Evolutionary conservation across 108 stramenopile species (phyloP), one percentile per base, ranked within the genome.

Genomic region (Discostella stelligeroides): DNA sequence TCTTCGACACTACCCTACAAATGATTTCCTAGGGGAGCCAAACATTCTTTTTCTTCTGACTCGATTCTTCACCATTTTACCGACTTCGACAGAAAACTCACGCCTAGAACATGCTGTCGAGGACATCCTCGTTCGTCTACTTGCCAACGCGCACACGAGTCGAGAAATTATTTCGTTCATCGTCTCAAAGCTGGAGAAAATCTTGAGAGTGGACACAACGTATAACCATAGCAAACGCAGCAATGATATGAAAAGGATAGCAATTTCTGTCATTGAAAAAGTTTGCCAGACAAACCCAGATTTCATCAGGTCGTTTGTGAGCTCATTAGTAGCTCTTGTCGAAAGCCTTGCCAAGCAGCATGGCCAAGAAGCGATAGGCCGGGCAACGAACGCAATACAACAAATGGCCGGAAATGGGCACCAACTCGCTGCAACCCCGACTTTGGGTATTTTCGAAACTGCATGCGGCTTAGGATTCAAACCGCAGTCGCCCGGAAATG

Each of bases 361-460:
- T 53, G 61, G 41, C 23, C 65, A 60, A 73, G 80, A 70, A 51
- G 27, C 18, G 21, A 37, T 43, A 10, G 55, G 27, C 7, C 18
- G 60, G 29, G 38, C 66, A 42, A 51, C 20, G 13, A 60, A 28
- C 42, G 53, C 79, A 28, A 80, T 62, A 62, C 76, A 84, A 53
- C 80, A 81, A 25, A 72, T 74, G 29, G 69, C 76, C 46, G 71
- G 72, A 48, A 65, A 51, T 59, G 30, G 56, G 34, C 68, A 49
- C 48, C 48, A 49, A 17, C 51, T 83, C 69, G 47, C 82, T 53
- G 65, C 76, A 75, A 94, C 89, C 23, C 89, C 92, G 5, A 87
- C 80, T 6, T 47, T 66, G 15, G 90, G 86, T 14, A 86, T 94
- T 39, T 70, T 94, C 14, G 81, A 76, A 39, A 63, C 83, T 50